Conservation (phyloP, 2,329 filamentous ascomycete species). For the Diaporthe caulivora region DNA sequence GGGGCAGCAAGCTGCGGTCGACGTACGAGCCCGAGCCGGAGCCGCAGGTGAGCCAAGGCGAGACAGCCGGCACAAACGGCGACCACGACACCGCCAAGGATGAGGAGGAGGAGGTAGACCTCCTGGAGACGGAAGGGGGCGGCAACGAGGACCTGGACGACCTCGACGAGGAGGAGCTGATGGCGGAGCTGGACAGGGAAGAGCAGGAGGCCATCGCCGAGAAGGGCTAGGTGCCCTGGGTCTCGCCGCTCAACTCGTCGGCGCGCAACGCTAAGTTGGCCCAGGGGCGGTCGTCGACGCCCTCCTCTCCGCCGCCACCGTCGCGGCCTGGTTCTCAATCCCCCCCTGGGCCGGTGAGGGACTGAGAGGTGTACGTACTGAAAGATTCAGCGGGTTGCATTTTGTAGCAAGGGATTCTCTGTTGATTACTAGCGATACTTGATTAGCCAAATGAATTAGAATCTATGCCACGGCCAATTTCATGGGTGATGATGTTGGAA, state of each 20-base stretch:
- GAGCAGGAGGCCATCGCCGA: slow-evolving; percentile 44
- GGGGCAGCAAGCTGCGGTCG: slow-evolving; percentile 61
- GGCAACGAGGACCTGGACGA: slow-evolving; percentile 50
- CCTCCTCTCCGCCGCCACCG: neutral
- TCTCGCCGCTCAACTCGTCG: slow-evolving; percentile 21
- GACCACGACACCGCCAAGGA: slow-evolving; percentile 44
- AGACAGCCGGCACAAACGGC: neutral
- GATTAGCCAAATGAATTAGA: slow-evolving; percentile 14
- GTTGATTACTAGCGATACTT: slow-evolving; percentile 27
- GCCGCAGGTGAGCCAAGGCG: neutral
- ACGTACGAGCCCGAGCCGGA: slow-evolving; percentile 43
- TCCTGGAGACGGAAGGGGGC: slow-evolving; percentile 47
- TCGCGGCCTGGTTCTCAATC: too few species aligned
- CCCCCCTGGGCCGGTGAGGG: neutral
- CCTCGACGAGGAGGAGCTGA: slow-evolving; percentile 68
- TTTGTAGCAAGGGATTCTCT: neutral
- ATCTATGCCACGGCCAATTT: neutral
- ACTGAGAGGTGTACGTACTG: neutral
- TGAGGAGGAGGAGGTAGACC: slow-evolving; percentile 56
- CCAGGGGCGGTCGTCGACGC: slow-evolving; percentile 27
- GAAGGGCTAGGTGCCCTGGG: slow-evolving; percentile 39
- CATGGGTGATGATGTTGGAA: too few species aligned
- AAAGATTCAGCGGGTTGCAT: neutral
- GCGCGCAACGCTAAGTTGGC: slow-evolving; percentile 7
- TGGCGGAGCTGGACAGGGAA: slow-evolving; percentile 68